Base-by-base conservation (phyloP, 2,329 filamentous ascomycete genomes). In the Calonectria montana region DNA sequence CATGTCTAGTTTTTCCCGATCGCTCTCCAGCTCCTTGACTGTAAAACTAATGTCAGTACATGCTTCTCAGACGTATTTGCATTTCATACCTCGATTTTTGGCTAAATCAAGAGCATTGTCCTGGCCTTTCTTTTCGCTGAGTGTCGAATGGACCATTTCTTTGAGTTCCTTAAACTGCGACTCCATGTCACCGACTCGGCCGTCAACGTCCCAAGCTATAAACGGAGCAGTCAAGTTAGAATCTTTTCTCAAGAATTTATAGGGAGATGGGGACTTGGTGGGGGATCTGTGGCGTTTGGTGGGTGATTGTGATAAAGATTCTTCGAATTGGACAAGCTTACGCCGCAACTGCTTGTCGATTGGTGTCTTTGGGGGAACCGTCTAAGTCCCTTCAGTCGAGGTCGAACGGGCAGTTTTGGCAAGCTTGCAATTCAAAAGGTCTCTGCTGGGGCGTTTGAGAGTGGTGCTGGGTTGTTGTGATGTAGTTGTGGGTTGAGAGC, bases 171-270 rank as follows among this genome's bases (percentile, higher is more conserved):
- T 88, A 80, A 95, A 95, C 78, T 96, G 88, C 21, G 88, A 87
- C 78, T 97, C 94, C 84, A 98, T 92, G 71, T 91, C 89, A 74
- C 92, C 91, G 76, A 98, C 89, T 75, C 93, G 91, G 73, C 90
- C 90, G 77, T 95, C 92, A 76, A 95, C 91, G 81, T 98, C 95
- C 89, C 93, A 96, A 79, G 90, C 93, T 94, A 89, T 74, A 83
- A 87, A 90, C 39, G 81, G 90, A 41, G 81, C 83, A 78, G 86
- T 88, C 75, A 89, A 85, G 88, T 94, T 93, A 91, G 95, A 94
- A 87, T 92, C 86, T 86, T 92, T 93, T 76, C 89, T 92, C 79
- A 96, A 87, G 1, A 81, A 77, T 75, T 89, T 88, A 41, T 76
- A 83, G 71, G 86, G 86, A 79, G 85, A 88, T 70, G 80, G 81